phyloP scores from a whole-genome alignment of 176 grass and related monocot species.

The Aegilops speltoides region DNA sequence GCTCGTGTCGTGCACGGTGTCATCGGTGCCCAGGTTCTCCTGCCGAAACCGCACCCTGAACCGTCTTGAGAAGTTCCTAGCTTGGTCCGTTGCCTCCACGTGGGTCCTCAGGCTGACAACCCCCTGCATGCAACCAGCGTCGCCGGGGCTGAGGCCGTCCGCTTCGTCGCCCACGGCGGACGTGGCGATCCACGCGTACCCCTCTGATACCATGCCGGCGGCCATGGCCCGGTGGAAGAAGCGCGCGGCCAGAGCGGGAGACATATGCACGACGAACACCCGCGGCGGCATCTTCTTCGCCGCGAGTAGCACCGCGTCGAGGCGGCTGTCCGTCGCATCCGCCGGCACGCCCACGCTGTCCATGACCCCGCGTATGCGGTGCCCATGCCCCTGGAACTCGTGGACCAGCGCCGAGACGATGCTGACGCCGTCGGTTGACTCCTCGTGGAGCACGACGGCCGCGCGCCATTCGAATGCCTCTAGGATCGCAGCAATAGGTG shows the following conservation, averaged over 20 bases:
- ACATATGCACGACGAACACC: slow-evolving; percentile 72
- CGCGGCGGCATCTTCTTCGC: slow-evolving; percentile 49
- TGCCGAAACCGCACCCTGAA: slow-evolving; percentile 26
- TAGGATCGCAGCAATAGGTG: slow-evolving; percentile 47
- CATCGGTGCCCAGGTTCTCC: slow-evolving; percentile 9
- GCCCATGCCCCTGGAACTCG: slow-evolving; percentile 22
- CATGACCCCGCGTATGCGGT: too few relatives aligned
- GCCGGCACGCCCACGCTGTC: slow-evolving; percentile 30
- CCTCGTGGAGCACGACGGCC: slow-evolving; percentile 45
- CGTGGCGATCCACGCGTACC: slow-evolving; percentile 54
- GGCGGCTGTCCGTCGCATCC: background rate
- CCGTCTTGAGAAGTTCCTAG: slow-evolving; percentile 33
- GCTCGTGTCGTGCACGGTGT: background rate
- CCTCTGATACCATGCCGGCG: slow-evolving; percentile 37
- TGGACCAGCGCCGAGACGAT: slow-evolving; percentile 50
- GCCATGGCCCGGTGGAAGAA: slow-evolving; percentile 36
- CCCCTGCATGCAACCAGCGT: slow-evolving; percentile 50
- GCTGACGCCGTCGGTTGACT: slow-evolving; percentile 55
- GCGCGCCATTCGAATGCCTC: slow-evolving; percentile 49
- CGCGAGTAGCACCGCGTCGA: slow-evolving; percentile 29
- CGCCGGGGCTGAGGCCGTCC: background rate
- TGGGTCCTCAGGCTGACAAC: slow-evolving; percentile 53
- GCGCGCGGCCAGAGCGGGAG: background rate
- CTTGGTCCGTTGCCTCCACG: background rate
- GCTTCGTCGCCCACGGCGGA: slow-evolving; percentile 19